Percentiles rank a stretch among this genome's conserved stretches.
Conservation (phyloP, 2,329 filamentous ascomycete species). For the Aureobasidium sp. region DNA sequence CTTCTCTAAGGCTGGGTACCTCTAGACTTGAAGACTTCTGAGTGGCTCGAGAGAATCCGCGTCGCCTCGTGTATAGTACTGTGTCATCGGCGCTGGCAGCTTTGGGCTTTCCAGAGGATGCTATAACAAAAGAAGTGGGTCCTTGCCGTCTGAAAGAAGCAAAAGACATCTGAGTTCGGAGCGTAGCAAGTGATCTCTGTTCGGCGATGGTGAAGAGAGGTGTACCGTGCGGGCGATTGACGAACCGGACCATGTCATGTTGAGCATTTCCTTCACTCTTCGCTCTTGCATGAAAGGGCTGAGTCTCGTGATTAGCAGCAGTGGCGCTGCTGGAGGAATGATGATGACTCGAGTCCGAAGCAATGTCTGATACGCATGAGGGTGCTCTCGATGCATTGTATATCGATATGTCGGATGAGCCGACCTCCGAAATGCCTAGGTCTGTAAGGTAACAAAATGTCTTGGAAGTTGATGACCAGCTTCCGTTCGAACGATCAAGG, state of each 20-base stretch:
- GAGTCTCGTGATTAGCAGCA: not conserved
- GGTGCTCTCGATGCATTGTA: slow-evolving; percentile 11
- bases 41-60: not conserved
- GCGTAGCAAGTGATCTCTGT: slow-evolving; percentile 35
- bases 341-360: not conserved
- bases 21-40: not conserved
- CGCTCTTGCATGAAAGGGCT: not conserved
- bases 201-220: slow-evolving; percentile 40
- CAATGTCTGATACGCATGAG: not conserved
- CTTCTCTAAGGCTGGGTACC: not conserved
- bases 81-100: slow-evolving; percentile 6
- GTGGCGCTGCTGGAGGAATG: not conserved
- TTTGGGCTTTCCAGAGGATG: not conserved
- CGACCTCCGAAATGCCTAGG: not conserved
- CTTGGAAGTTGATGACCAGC: not conserved
- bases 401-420: not conserved
- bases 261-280: slow-evolving; percentile 1
- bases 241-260: slow-evolving; percentile 18
- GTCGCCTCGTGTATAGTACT: not conserved
- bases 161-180: slow-evolving; percentile 30
- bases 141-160: slow-evolving; percentile 18
- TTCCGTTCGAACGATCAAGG: not conserved
- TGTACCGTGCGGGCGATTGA: slow-evolving; percentile 28
- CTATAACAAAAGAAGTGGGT: not conserved
- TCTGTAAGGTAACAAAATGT: not conserved